These are phyloP conservation scores for Parietaria judaica DNA, from an alignment of 306 rosid species.

Conservation along the genomic window DNA sequence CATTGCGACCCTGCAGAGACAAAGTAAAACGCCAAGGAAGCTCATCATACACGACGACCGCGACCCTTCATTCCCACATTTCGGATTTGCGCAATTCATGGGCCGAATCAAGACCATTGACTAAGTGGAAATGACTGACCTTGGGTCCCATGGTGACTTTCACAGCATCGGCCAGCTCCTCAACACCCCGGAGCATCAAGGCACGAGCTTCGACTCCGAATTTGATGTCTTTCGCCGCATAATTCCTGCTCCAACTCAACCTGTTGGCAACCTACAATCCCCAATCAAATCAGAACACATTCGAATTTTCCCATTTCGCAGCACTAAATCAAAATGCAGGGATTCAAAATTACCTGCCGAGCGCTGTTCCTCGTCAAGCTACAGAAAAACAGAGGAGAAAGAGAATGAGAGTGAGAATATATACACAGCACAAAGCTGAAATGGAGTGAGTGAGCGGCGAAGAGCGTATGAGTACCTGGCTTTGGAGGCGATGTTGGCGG, in stretches of 20 bases:
- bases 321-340: background rate
- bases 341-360: slow-evolving; percentile 22
- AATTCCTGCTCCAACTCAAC: slow-evolving; percentile 32
- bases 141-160: slow-evolving; percentile 49
- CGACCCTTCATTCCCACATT: background rate
- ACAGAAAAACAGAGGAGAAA: background rate
- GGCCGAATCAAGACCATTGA: background rate
- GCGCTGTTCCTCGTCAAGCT: slow-evolving; percentile 22
- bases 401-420: background rate
- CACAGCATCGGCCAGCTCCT: slow-evolving; percentile 48
- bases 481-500: slow-evolving; percentile 38
- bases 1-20: slow-evolving; percentile 40
- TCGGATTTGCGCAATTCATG: background rate
- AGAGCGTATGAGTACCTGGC: slow-evolving; percentile 20
- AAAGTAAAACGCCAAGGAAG: background rate
- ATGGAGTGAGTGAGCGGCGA: background rate
- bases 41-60: slow-evolving; percentile 1
- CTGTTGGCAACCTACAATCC: slow-evolving; percentile 26
- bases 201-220: slow-evolving; percentile 47
- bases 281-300: background rate
- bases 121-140: slow-evolving; percentile 17
- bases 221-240: slow-evolving; percentile 46
- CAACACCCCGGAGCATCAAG: slow-evolving; percentile 46
- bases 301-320: background rate
- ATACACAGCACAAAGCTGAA: slow-evolving; percentile 8